A percentile compares a stretch with the other conserved stretches of the same genome.
These are phyloP conservation scores for Paracorniculantispora psalliotae DNA, from an alignment of 2,329 filamentous ascomycete genomes.

Conservation along the genomic window DNA sequence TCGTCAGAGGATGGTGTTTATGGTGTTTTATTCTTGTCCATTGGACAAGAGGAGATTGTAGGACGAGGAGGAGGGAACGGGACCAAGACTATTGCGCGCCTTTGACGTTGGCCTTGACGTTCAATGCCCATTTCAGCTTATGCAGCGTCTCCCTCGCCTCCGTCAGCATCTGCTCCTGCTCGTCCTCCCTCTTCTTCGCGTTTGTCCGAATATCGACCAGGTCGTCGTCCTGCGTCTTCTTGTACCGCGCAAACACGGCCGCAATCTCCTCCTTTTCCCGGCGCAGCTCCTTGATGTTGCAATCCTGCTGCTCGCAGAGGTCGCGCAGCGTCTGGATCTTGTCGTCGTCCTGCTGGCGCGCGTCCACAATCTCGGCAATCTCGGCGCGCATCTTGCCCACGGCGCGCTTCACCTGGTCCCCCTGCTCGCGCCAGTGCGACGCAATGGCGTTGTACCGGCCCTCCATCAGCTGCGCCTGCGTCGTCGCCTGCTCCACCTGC, in stretches of 20 bases:
- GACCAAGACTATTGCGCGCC: conserved; percentile 41
- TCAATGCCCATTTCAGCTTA: conserved; percentile 69
- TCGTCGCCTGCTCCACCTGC: conserved; percentile 62
- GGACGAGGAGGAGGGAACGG: background rate
- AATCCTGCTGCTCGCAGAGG: conserved; percentile 67
- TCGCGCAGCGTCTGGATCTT: conserved; percentile 61
- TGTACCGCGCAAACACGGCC: conserved; percentile 59
- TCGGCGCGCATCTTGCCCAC: conserved; percentile 46
- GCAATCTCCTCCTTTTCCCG: conserved; percentile 59
- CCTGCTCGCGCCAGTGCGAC: conserved; percentile 62
- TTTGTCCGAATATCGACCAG: conserved; percentile 55
- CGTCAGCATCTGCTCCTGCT: conserved; percentile 55
- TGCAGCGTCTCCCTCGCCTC: conserved; percentile 57
- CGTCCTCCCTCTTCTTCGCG: conserved; percentile 52
- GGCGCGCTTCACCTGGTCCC: conserved; percentile 53
- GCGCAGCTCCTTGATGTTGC: conserved; percentile 57
- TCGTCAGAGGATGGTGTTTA: background rate
- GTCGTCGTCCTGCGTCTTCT: conserved; percentile 56
- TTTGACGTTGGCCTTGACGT: conserved; percentile 57
- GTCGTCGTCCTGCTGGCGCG: conserved; percentile 55
- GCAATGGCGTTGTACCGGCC: conserved; percentile 64
- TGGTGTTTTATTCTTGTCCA: background rate
- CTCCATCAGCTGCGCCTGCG: conserved; percentile 61
- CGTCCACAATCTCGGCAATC: conserved; percentile 49
- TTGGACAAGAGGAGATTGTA: background rate